Evolutionary conservation across 2,329 filamentous ascomycete species (phyloP).

Genomic region (Rosellinia necatrix): DNA sequence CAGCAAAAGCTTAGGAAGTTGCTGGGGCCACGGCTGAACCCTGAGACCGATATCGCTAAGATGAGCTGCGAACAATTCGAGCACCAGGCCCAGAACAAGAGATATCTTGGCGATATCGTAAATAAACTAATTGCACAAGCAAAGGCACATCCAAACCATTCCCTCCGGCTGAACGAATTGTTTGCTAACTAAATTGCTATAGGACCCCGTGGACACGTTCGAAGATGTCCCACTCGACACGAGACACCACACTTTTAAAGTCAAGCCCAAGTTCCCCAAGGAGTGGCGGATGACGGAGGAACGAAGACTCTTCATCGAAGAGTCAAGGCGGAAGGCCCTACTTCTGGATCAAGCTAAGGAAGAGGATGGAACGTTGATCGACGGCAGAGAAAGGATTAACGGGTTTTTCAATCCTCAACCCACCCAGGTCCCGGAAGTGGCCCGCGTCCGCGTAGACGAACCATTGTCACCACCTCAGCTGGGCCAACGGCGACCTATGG

Average conservation of each 20-base stretch:
- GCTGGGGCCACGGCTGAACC: slow-evolving; percentile 84
- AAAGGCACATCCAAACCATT: slow-evolving; percentile 49
- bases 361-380: slow-evolving; percentile 61
- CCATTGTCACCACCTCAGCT: background rate
- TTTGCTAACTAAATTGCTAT: slow-evolving; percentile 18
- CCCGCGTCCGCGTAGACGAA: background rate
- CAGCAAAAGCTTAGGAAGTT: slow-evolving; percentile 85
- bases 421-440: slow-evolving; percentile 7
- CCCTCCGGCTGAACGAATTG: background rate
- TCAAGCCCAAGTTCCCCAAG: slow-evolving; percentile 73
- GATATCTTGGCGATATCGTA: slow-evolving; percentile 83
- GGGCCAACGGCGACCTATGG: background rate
- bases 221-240: slow-evolving; percentile 88
- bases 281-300: slow-evolving; percentile 80
- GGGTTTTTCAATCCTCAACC: slow-evolving; percentile 37
- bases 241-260: slow-evolving; percentile 76
- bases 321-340: slow-evolving; percentile 56
- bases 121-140: slow-evolving; percentile 74
- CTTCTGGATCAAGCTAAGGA: slow-evolving; percentile 59
- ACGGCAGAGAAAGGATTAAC: slow-evolving; percentile 58
- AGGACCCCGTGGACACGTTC: slow-evolving; percentile 79
- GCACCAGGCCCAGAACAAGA: slow-evolving; percentile 93
- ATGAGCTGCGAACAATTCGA: slow-evolving; percentile 91
- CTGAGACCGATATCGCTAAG: slow-evolving; percentile 76
- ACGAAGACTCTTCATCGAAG: slow-evolving; percentile 68